Evolutionary conservation across 2,329 filamentous ascomycete genomes (phyloP), one percentile per base, ranked within the genome.

Genomic region (Aspergillus sergii): DNA sequence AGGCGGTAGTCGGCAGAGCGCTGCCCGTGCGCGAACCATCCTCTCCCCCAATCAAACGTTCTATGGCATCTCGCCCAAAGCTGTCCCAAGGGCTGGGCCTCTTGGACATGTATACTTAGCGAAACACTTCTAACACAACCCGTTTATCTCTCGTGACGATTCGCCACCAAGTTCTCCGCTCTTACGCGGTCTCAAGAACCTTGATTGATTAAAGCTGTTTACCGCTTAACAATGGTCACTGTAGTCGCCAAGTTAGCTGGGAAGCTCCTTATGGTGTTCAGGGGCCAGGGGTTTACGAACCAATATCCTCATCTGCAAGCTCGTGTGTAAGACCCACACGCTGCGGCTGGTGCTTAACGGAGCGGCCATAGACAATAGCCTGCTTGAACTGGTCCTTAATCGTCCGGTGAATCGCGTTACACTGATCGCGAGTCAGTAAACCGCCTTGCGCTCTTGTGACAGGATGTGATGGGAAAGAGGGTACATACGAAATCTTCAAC

Each of bases 311-410:
- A 78, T 99, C 95, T 62, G 89, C 92, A 74, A 99, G 85, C 83
- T 97, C 93, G 78, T 99, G 95, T 59, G 87, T 83, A 68, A 99
- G 85, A 57, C 95, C 95, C 66, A 98, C 95, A 74, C 94, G 88
- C 82, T 99, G 95, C 68, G 95, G 95, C 81, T 98, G 95, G 82
- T 99, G 95, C 85, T 98, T 98, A 71, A 98, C 94, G 61, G 94
- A 97, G 78, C 94, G 95, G 71, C 95, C 95, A 79, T 98, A 99
- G 48, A 99, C 95, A 75, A 99, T 90, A 60, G 95, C 95, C 65
- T 90, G 88, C 81, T 94, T 96, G 85, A 99, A 99, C 72, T 97
- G 90, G 72, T 99, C 95, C 61, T 95, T 86, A 76, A 99, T 98
- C 61, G 89, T 96, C 78, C 95, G 93, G 82, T 99, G 95, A 77